Evolutionary conservation across 83 land plant genomes (phyloP).

Genomic region (Picea abies): DNA sequence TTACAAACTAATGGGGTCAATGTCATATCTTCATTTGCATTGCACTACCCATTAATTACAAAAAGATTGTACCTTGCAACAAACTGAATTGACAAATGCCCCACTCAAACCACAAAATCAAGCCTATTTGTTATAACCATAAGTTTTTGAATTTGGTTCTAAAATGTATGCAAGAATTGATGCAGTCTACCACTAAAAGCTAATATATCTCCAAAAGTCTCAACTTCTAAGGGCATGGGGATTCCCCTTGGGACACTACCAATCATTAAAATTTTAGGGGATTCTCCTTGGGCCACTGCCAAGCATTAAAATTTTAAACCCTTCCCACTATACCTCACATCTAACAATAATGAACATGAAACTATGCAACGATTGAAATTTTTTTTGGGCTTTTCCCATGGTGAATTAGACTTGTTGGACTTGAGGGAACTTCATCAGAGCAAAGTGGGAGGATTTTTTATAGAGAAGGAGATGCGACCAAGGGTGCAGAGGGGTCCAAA

Average conservation of each 20-base stretch:
- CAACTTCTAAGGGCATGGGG: neutral
- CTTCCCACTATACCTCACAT: too few relatives aligned
- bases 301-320: too few relatives aligned
- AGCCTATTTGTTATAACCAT: neutral
- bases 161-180: neutral
- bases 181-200: neutral
- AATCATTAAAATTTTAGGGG: neutral
- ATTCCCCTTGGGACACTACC: neutral
- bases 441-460: too few relatives aligned
- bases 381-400: too few relatives aligned
- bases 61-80: too few relatives aligned
- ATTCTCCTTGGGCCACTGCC: too few relatives aligned
- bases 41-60: neutral
- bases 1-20: conserved; percentile 23
- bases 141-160: neutral
- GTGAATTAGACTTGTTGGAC: too few relatives aligned
- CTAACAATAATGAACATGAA: too few relatives aligned
- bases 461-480: too few relatives aligned
- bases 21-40: neutral
- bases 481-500: too few relatives aligned
- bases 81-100: neutral
- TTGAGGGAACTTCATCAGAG: too few relatives aligned
- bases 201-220: neutral
- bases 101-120: neutral
- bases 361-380: too few relatives aligned